Evolutionary conservation across 2,329 filamentous ascomycete genomes (phyloP).

Genomic region (Colletotrichum liriopes): DNA sequence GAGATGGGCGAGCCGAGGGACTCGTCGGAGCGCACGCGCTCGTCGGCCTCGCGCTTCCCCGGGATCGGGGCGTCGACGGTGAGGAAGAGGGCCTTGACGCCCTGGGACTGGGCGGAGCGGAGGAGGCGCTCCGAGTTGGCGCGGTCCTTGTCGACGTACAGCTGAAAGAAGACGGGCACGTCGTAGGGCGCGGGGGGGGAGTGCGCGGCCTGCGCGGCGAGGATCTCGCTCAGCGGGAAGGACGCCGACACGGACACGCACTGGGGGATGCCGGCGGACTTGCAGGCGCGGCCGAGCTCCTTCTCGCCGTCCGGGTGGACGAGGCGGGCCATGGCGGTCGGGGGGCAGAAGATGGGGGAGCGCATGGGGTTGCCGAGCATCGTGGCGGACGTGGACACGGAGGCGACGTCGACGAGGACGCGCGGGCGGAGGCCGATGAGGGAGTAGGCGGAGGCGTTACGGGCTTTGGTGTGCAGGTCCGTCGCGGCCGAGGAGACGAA

Average conservation of each 20-base stretch:
- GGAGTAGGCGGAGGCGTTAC: constrained; percentile 70
- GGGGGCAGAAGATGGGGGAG: constrained; percentile 75
- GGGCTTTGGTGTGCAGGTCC: constrained; percentile 69
- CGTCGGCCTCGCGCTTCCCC: constrained; percentile 68
- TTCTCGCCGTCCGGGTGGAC: constrained; percentile 76
- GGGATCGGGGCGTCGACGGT: constrained; percentile 72
- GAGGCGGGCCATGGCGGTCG: constrained; percentile 75
- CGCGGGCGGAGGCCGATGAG: constrained; percentile 73
- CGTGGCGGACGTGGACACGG: constrained; percentile 64
- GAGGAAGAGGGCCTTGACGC: constrained; percentile 69
- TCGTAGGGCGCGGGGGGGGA: constrained; percentile 46
- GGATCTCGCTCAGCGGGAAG: constrained; percentile 70
- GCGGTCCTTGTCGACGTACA: constrained; percentile 74
- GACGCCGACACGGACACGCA: constrained; percentile 75
- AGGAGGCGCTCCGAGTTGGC: constrained; percentile 66
- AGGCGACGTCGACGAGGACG: constrained; percentile 69
- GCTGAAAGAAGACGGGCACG: constrained; percentile 68
- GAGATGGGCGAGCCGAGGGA: constrained; percentile 64
- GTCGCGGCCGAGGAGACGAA: constrained; percentile 79
- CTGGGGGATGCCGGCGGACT: constrained; percentile 67
- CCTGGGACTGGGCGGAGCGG: constrained; percentile 59
- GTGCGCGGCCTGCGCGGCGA: constrained; percentile 33
- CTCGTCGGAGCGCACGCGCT: constrained; percentile 64
- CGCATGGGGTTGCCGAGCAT: constrained; percentile 69
- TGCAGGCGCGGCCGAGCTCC: constrained; percentile 41